phyloP scores from a whole-genome alignment of 2,329 filamentous ascomycete genomes.

The Venturia carpophila region DNA sequence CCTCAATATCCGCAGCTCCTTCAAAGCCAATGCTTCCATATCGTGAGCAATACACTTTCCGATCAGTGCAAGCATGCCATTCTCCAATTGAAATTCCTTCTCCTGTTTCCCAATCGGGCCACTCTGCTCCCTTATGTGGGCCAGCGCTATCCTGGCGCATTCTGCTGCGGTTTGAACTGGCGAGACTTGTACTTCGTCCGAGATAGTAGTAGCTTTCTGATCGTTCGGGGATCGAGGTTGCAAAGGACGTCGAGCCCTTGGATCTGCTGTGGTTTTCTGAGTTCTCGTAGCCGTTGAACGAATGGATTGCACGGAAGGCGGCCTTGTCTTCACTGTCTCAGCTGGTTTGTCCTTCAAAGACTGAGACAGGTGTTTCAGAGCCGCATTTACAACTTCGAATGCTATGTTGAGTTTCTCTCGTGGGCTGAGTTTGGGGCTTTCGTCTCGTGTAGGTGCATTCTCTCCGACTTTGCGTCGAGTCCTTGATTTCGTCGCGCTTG shows the following conservation, averaged over 20 bases:
- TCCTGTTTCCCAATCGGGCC: slow-evolving; percentile 19
- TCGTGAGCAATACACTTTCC: slow-evolving; percentile 58
- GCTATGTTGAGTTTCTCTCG: slow-evolving; percentile 61
- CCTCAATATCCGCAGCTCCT: slow-evolving; percentile 61
- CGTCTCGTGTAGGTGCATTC: not conserved
- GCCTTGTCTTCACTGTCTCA: slow-evolving; percentile 4
- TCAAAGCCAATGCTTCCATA: slow-evolving; percentile 59
- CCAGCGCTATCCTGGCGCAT: slow-evolving; percentile 19
- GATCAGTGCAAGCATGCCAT: slow-evolving; percentile 61
- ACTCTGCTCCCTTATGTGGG: slow-evolving; percentile 17
- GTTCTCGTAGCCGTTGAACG: not conserved
- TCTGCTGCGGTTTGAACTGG: slow-evolving; percentile 2
- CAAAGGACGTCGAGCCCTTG: not conserved
- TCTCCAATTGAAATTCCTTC: slow-evolving; percentile 57
- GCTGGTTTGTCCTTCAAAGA: slow-evolving; percentile 44
- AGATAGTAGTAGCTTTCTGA: slow-evolving; percentile 23
- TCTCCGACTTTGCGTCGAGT: slow-evolving; percentile 1
- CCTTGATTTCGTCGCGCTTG: not conserved
- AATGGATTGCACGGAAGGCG: not conserved
- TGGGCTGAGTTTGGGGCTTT: slow-evolving; percentile 21
- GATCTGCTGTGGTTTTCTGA: not conserved
- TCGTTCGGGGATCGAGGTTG: slow-evolving; percentile 37
- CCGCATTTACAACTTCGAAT: slow-evolving; percentile 63
- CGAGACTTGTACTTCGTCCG: not conserved
- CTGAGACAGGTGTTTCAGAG: slow-evolving; percentile 61